Percentiles rank a stretch among this genome's conserved stretches.
Evolutionary conservation across 2,329 filamentous ascomycete species (phyloP).

Genomic region (Pseudocercospora macadamiae): DNA sequence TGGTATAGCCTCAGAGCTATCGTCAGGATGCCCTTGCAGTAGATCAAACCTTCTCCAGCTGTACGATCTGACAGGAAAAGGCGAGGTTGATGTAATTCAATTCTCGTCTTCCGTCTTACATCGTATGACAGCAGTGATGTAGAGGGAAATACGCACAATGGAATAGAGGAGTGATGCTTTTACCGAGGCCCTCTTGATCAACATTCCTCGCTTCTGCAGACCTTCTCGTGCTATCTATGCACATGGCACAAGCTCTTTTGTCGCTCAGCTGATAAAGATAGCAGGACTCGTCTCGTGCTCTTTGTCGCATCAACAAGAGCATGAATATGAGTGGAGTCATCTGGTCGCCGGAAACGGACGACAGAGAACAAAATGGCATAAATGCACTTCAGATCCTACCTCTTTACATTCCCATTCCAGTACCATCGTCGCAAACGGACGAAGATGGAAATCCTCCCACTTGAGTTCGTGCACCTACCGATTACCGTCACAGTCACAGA

Average conservation of each 20-base stretch:
- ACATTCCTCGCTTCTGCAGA: constrained; percentile 4
- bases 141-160: not conserved
- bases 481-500: constrained; percentile 29
- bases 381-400: not conserved
- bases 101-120: too few species aligned
- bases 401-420: not conserved
- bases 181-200: not conserved
- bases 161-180: too few species aligned
- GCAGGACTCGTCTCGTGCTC: not conserved
- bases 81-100: too few species aligned
- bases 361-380: not conserved
- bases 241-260: constrained; percentile 1
- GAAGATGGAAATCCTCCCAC: constrained; percentile 14
- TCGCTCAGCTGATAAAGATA: constrained; percentile 9
- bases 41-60: constrained; percentile 16
- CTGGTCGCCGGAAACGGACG: constrained; percentile 4
- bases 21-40: constrained; percentile 19
- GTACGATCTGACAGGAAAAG: not conserved
- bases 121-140: not conserved
- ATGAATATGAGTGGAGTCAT: not conserved
- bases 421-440: constrained; percentile 1
- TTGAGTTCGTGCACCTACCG: constrained; percentile 31
- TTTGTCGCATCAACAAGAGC: not conserved
- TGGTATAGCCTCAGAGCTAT: constrained; percentile 1
- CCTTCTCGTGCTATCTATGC: not conserved